phyloP scores from a whole-genome alignment of 306 rosid species.

The Quercus suber region DNA sequence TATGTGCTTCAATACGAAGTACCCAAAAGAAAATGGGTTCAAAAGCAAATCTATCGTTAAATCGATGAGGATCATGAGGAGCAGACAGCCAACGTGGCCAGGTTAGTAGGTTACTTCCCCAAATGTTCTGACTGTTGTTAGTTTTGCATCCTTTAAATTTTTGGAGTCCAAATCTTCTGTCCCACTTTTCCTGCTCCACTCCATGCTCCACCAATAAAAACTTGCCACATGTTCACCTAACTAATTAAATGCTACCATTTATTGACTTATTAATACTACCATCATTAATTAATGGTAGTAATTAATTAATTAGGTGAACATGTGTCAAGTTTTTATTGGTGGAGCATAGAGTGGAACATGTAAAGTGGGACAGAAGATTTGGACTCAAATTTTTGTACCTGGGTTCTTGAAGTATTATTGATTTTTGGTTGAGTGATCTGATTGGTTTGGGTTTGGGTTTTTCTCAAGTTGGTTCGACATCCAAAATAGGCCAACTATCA shows the following conservation, averaged over 20 bases:
- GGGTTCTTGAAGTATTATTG: background rate
- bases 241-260: too few species aligned
- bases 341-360: too few species aligned
- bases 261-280: too few species aligned
- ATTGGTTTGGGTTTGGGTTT: background rate
- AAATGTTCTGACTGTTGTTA: constrained; percentile 42
- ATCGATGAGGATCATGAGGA: constrained; percentile 40
- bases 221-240: too few species aligned
- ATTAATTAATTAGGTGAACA: too few species aligned
- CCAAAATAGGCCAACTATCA: too few species aligned
- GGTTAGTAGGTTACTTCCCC: constrained; percentile 10
- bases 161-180: too few species aligned
- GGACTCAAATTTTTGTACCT: background rate
- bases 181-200: too few species aligned
- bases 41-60: constrained; percentile 6
- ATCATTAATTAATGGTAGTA: too few species aligned
- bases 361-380: too few species aligned
- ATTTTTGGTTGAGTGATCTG: background rate
- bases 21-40: constrained; percentile 17
- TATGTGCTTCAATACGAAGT: constrained; percentile 24
- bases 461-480: constrained; percentile 2
- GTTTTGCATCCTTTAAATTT: constrained; percentile 12
- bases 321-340: too few species aligned
- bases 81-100: constrained; percentile 19
- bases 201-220: too few species aligned